Evolutionary conservation across 2,329 filamentous ascomycete species (phyloP).

Genomic region (Ceratocystis lukuohia): DNA sequence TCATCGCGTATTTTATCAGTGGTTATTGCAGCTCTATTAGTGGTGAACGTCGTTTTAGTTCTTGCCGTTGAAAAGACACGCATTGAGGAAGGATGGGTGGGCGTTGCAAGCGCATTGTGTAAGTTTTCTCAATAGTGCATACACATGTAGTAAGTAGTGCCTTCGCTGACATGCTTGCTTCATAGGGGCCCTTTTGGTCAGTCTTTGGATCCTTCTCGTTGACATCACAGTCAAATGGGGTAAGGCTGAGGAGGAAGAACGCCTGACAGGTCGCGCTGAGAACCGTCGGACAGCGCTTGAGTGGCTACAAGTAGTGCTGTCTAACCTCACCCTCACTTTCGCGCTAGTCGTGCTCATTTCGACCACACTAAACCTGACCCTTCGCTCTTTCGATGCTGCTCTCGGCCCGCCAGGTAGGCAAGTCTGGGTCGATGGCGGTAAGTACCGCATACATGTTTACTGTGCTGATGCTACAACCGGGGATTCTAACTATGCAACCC

Average conservation of each 20-base stretch:
- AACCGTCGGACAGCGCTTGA: conserved; percentile 67
- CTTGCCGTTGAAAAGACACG: conserved; percentile 60
- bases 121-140: conserved; percentile 21
- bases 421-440: conserved; percentile 68
- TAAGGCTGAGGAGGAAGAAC: conserved; percentile 82
- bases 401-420: conserved; percentile 59
- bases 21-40: conserved; percentile 40
- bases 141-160: too few relatives aligned
- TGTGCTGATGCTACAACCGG: conserved; percentile 37
- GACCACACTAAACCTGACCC: conserved; percentile 61
- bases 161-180: neutral
- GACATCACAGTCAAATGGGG: conserved; percentile 82
- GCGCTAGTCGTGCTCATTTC: conserved; percentile 67
- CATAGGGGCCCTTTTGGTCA: conserved; percentile 58
- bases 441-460: conserved; percentile 76
- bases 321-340: conserved; percentile 56
- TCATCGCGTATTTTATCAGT: conserved; percentile 61
- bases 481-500: neutral
- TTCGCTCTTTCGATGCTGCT: conserved; percentile 67
- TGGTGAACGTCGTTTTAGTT: conserved; percentile 64
- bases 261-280: conserved; percentile 79
- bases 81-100: conserved; percentile 79
- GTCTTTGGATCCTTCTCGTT: conserved; percentile 63
- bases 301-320: conserved; percentile 68
- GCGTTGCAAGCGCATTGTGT: conserved; percentile 69